phyloP scores from a whole-genome alignment of 2,329 filamentous ascomycete species.

The Fusarium nisikadoi region DNA sequence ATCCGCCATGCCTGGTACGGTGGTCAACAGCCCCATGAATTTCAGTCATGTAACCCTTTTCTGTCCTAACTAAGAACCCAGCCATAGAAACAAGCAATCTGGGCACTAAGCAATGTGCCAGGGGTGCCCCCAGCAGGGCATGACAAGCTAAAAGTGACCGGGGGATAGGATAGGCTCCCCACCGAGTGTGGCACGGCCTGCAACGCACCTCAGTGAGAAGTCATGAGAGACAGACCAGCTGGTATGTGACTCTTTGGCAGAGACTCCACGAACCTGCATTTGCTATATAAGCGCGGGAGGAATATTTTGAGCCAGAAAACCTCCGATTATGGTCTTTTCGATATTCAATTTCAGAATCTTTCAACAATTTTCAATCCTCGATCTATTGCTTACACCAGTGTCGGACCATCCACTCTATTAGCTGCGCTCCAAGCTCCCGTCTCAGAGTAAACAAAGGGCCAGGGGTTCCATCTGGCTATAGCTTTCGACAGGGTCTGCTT shows the following conservation, averaged over 20 bases:
- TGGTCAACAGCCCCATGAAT: not conserved
- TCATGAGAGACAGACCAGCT: conserved; percentile 17
- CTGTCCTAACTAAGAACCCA: conserved; percentile 2
- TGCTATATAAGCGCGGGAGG: conserved; percentile 6
- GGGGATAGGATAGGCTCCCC: conserved; percentile 11
- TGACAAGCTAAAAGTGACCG: conserved; percentile 6
- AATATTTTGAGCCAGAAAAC: not conserved
- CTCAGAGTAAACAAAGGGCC: conserved; percentile 55
- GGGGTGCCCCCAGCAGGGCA: not conserved
- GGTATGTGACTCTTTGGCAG: conserved; percentile 33
- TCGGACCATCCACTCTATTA: conserved; percentile 20
- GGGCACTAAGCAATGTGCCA: conserved; percentile 3
- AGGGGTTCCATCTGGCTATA: conserved; percentile 33
- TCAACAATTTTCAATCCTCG: conserved; percentile 1
- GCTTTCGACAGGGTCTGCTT: conserved; percentile 46
- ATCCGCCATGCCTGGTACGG: accelerated
- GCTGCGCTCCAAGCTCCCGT: conserved; percentile 48
- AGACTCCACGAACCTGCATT: conserved; percentile 37
- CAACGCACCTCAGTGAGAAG: conserved; percentile 7
- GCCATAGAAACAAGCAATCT: conserved; percentile 8
- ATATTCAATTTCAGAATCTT: not conserved
- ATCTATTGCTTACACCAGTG: conserved; percentile 15
- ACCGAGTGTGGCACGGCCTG: conserved; percentile 13
- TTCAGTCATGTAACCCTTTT: conserved; percentile 5
- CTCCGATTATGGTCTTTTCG: not conserved